These are phyloP conservation scores for Trametes cubensis DNA, from an alignment of 768 basidiomycete species.

Conservation along the genomic window DNA sequence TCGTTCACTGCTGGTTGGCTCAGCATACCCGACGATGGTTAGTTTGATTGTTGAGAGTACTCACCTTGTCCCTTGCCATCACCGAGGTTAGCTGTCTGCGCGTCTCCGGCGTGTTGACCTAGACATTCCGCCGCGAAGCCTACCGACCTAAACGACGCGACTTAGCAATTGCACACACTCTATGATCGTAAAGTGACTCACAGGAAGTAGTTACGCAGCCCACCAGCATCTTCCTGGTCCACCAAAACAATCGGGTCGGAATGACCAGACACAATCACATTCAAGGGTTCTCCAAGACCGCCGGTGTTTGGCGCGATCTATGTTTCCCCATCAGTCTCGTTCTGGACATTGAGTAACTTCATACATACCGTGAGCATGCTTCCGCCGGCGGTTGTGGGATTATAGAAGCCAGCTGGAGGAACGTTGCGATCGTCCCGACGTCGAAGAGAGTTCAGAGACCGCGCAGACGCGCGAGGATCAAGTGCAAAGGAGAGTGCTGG, in stretches of 20 bases:
- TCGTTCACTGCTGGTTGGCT: conserved; percentile 61
- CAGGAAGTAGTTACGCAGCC: conserved; percentile 82
- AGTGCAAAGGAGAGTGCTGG: conserved; percentile 27
- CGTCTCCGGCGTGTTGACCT: conserved; percentile 72
- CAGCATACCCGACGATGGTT: not conserved
- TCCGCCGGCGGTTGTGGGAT: conserved; percentile 60
- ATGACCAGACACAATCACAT: conserved; percentile 74
- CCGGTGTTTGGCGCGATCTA: conserved; percentile 60
- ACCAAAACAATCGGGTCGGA: conserved; percentile 74
- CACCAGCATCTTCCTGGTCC: conserved; percentile 62
- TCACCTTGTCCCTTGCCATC: conserved; percentile 76
- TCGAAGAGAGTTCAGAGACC: conserved; percentile 29
- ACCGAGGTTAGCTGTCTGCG: conserved; percentile 78
- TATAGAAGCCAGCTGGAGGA: conserved; percentile 60
- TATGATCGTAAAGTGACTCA: conserved; percentile 41
- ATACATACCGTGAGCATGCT: conserved; percentile 70
- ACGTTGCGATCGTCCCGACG: conserved; percentile 33
- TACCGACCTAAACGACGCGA: conserved; percentile 53
- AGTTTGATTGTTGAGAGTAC: conserved; percentile 31
- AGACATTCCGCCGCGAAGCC: conserved; percentile 79
- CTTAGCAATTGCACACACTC: not conserved
- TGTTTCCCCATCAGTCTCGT: conserved; percentile 5
- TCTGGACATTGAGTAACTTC: not conserved
- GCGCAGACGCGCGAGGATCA: conserved; percentile 7
- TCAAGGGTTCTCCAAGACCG: conserved; percentile 86